Evolutionary conservation across 352 stramenopile genomes (phyloP), one percentile per base, ranked within the genome.

Genomic region (Pelagophyceae sp.): DNA sequence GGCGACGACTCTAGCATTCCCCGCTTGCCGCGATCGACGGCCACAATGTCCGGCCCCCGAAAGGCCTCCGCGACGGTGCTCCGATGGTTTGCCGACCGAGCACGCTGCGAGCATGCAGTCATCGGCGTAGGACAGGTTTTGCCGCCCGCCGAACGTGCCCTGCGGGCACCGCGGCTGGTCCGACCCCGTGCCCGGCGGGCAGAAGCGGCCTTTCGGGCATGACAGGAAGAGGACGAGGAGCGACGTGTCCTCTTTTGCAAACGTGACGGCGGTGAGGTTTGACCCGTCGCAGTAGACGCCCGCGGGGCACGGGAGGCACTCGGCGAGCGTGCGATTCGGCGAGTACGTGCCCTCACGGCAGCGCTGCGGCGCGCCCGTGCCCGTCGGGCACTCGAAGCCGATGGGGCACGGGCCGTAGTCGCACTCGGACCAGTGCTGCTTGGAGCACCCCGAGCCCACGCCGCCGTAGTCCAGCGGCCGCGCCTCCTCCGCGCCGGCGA

Each of bases 131-230:
- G 87, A 84, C 0, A 94, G 76, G 2, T 85, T 84, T 0, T 80
- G 87, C 17, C 72, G 78, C 50, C 89, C 89, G 11, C 87, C 85
- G 69, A 90, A 97, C 0, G 91, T 92, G 0, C 91, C 91, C 31
- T 85, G 82, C 5, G 87, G 87, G 78, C 92, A 97, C 17, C 84
- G 93, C 79, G 5, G 77, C 25, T 74, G 80, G 65, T n/a, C 80
- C 76, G 32, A 81, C 72, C 72, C 79, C 0, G 91, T 95, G 35
- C 86, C 85, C 15, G 85, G 76, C 0, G 89, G 89, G 40, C 91
- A 96, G 75, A 91, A 96, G 75, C 93, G 85, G 0, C 91, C 91
- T 38, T 82, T 79, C 0, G 91, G 88, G 79, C 91, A 96, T 0
- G 78, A 65, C 83, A 70, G 27, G 31, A 79, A 35, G 29, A n/a